Conservation (phyloP, 2,329 filamentous ascomycete species). For the Trichoderma polysporum region DNA sequence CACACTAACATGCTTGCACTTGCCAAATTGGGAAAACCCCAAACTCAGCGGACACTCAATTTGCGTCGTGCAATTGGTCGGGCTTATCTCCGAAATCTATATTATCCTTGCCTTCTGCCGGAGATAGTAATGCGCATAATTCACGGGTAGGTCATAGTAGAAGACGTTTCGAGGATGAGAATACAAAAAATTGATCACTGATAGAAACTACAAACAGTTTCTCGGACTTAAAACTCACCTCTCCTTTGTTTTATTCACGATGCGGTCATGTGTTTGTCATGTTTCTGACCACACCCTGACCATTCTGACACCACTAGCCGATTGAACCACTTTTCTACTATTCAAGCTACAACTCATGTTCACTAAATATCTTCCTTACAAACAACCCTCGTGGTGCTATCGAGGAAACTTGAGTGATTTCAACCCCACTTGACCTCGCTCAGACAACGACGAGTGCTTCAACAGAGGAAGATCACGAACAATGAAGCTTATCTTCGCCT, state of each 20-base stretch:
- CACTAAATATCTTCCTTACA: accelerated
- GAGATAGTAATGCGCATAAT: background rate
- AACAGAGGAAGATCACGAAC: no score
- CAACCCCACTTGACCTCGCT: no score
- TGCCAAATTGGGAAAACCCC: background rate
- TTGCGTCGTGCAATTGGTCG: background rate
- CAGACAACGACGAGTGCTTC: no score
- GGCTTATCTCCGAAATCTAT: background rate
- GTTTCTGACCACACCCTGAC: background rate
- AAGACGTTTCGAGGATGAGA: no score
- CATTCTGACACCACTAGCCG: background rate
- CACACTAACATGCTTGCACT: background rate
- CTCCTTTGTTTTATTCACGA: background rate
- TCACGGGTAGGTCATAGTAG: no score
- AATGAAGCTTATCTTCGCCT: no score
- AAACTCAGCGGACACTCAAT: background rate
- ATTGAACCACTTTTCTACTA: background rate
- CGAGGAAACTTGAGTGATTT: no score
- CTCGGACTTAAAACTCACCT: no score
- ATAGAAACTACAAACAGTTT: no score
- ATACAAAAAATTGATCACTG: no score
- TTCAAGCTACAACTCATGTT: background rate
- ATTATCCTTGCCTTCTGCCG: no score
- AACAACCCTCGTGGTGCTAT: no score
- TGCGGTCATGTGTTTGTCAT: background rate